Base-by-base conservation (phyloP, 306 rosid species). In the Canavalia ensiformis region DNA sequence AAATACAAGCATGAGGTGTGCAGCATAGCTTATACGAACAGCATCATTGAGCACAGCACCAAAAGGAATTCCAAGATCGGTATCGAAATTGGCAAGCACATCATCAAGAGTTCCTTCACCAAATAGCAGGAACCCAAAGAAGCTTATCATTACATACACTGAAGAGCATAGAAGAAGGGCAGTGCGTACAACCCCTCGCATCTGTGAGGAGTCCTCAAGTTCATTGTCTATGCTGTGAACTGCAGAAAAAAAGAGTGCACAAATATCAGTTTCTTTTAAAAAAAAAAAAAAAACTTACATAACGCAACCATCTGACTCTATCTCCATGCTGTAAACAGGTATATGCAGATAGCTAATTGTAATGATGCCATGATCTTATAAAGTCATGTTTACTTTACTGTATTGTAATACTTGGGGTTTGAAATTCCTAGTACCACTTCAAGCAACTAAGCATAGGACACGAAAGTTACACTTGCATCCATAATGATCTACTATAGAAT, bases 151-250 rank as follows among this genome's bases (percentile, higher is more conserved):
- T 64, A 94, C 70, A 74, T 94, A 94, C 11, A 94, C 97, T 0
- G 94, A 79, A 58, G 98, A 88, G 90, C 98, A 94, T 3, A 94
- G 81, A 63, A 73, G 84, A 73, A 94, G 95, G 55, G 98, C 88
- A 8, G 92, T 68, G 3, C 88, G 89, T 47, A 90, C 97, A 81
- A 94, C 97, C 41, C 91, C 86, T 81, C 82, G 90, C 78, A 94
- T 92, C 87, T 90, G 92, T 28, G 95, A 87, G 35, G 90, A 82
- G 87, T 94, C 97, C 83, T 94, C 95, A 49, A 94, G 98, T 79
- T 94, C 98, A 50, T 94, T 94, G 83, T 92, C 90, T 50, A 94
- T 94, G 89, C 90, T 94, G 88, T 94, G 98, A 83, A 94, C 98
- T 94, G 95, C 86, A 88, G 63, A 76, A 85, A 76, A 18, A 63